Percentiles rank a stretch among this genome's conserved stretches.
Conservation (phyloP, 1,139 yeast species). For the Hyphopichia khmerensis region DNA sequence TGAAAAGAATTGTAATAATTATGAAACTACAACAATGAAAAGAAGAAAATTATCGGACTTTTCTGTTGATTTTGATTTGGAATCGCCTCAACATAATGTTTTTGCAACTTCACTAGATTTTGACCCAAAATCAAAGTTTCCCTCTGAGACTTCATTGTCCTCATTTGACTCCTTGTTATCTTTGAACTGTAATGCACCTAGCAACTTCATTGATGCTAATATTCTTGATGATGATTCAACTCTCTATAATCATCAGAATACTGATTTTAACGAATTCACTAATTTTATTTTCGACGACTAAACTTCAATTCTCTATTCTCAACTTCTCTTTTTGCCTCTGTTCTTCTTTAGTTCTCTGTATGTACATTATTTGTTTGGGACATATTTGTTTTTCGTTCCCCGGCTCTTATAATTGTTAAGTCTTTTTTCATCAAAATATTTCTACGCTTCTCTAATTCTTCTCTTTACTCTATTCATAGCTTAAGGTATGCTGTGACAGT, state of each 20-base stretch:
- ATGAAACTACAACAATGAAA: not conserved
- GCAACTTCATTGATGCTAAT: constrained; percentile 3
- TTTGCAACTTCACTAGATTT: not conserved
- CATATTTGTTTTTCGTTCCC: not conserved
- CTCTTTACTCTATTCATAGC: not conserved
- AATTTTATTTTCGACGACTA: not conserved
- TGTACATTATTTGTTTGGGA: not conserved
- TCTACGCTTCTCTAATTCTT: not conserved
- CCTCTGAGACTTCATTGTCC: constrained; percentile 6
- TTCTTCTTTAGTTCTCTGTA: not conserved
- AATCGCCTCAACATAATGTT: not conserved
- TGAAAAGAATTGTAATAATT: too few relatives aligned
- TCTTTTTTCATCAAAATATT: not conserved
- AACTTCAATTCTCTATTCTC: not conserved
- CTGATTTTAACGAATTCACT: constrained; percentile 1
- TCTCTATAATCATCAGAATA: not conserved
- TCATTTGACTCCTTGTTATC: constrained; percentile 7
- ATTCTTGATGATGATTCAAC: constrained; percentile 1
- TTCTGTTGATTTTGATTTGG: not conserved
- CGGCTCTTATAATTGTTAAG: not conserved
- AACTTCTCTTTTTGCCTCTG: not conserved
- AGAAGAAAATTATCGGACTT: not conserved
- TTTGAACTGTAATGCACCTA: constrained; percentile 1
- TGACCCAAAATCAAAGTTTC: constrained; percentile 2
- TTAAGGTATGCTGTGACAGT: not conserved